Conservation (phyloP, 805 yeast species). For the Maudiozyma serrabonitensis region DNA sequence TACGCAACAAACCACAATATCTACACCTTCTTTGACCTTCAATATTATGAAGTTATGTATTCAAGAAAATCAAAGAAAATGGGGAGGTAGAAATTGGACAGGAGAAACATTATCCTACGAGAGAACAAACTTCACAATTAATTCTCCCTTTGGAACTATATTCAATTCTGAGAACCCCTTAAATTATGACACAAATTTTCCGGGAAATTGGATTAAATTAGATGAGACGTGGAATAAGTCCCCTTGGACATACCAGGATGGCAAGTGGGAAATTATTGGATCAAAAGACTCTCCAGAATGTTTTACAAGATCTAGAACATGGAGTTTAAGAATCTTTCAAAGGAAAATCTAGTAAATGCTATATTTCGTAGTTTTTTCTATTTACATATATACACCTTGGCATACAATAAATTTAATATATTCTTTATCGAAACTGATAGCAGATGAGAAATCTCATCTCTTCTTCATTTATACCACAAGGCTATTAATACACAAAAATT, state of each 20-base stretch:
- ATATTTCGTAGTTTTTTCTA: too few species aligned
- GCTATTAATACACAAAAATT: too few species aligned
- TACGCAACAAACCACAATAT: neutral
- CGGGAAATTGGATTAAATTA: conserved; percentile 21
- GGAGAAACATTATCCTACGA: conserved; percentile 19
- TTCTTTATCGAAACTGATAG: neutral
- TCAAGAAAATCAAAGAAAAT: conserved; percentile 26
- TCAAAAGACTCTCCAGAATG: conserved; percentile 16
- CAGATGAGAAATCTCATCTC: too few species aligned
- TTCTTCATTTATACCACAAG: too few species aligned
- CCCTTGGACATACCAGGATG: conserved; percentile 21
- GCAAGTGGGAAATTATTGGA: conserved; percentile 22
- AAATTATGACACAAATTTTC: conserved; percentile 10
- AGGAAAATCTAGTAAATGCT: neutral
- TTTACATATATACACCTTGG: neutral
- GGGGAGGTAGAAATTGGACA: conserved; percentile 20
- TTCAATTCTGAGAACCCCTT: neutral
- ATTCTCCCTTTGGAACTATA: neutral
- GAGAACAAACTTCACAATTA: conserved; percentile 4
- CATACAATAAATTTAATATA: neutral
- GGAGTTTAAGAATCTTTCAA: conserved; percentile 17
- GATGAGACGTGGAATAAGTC: conserved; percentile 21
- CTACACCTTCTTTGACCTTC: neutral
- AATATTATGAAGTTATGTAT: conserved; percentile 16
- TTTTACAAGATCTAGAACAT: conserved; percentile 21